Evolutionary conservation across 148 eudicot genomes (phyloP), one percentile per base, ranked within the genome.

Genomic region (Nyssa sinensis): DNA sequence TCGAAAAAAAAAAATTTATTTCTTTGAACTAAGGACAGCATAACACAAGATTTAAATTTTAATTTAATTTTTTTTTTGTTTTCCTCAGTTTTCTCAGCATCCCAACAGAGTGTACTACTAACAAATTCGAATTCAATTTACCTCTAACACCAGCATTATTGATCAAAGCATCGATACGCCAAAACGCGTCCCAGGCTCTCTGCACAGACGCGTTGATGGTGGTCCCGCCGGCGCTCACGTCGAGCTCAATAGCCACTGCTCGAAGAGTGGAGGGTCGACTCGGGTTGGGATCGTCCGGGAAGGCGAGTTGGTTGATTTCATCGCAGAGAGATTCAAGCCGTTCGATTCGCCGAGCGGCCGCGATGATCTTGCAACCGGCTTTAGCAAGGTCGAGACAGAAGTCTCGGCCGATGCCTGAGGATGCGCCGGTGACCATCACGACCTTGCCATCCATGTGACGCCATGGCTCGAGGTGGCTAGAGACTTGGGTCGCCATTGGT

Each of bases 341-440:
- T 17, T 86, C 91, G 0, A 69, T 67, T 14, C 92, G 79, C 16
- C 97, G 89, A 57, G 97, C 90, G 0, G 91, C 91, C 0, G 87
- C 91, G 13, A 92, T 69, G 10, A 90, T 67, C 34, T 69, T 73
- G 74, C 91, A 90, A 5, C 94, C 92, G 59, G 91, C 85, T 66
- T 76, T 73, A 3, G 91, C 91, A 2, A 92, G 76, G 72, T 90
- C 87, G 3, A 88, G 74, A 58, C 97, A 90, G 78, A 90, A 83
- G 25, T 88, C 90, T 8, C 80, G 76, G 59, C 97, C 94, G 9
- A 92, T 71, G 1, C 97, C 97, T 1, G 97, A 76, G 0, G 97
- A 92, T 0, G 94, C 94, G 0, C 97, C 94, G 23, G 97, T 92
- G 0, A 90, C 86, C 80, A 90, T 68, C 24, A 92, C 91, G 32